These are phyloP conservation scores for Mycena olivaceomarginata DNA, from an alignment of 768 basidiomycete species.

Conservation along the genomic window DNA sequence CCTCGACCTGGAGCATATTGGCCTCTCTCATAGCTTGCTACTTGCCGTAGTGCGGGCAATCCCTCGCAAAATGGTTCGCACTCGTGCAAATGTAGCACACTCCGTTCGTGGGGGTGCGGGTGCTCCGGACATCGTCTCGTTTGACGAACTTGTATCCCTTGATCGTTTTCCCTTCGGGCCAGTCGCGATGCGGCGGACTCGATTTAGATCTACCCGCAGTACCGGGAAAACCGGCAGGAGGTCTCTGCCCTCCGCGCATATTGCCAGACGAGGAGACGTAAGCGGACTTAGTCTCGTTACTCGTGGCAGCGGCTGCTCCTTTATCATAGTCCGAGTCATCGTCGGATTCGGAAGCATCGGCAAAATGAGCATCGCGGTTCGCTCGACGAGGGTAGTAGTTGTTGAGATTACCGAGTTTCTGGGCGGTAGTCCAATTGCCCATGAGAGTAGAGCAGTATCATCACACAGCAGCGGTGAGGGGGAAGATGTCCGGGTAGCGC, in stretches of 20 bases:
- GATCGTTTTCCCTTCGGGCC: conserved; percentile 30
- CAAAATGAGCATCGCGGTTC: neutral
- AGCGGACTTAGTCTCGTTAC: too few species aligned
- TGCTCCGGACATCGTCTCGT: conserved; percentile 23
- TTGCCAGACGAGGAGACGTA: too few species aligned
- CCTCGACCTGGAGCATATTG: conserved; percentile 12
- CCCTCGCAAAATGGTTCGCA: conserved; percentile 42
- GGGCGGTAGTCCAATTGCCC: conserved; percentile 27
- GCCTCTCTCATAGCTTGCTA: conserved; percentile 38
- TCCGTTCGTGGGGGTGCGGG: neutral
- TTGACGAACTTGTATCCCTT: conserved; percentile 13
- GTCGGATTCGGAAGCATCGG: neutral
- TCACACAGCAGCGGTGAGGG: neutral
- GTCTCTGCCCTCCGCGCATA: too few species aligned
- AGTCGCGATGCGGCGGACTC: neutral
- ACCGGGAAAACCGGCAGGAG: too few species aligned
- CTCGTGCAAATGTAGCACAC: conserved; percentile 49
- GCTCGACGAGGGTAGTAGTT: conserved; percentile 9
- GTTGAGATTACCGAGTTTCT: neutral
- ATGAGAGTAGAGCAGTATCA: neutral
- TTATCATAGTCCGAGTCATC: neutral
- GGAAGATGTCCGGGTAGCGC: neutral
- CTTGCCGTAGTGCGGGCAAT: conserved; percentile 46
- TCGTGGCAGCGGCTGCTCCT: too few species aligned
- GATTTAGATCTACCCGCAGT: too few species aligned